phyloP scores from a whole-genome alignment of 805 yeast genomes.

The Tetrapisispora namnaoensis region DNA sequence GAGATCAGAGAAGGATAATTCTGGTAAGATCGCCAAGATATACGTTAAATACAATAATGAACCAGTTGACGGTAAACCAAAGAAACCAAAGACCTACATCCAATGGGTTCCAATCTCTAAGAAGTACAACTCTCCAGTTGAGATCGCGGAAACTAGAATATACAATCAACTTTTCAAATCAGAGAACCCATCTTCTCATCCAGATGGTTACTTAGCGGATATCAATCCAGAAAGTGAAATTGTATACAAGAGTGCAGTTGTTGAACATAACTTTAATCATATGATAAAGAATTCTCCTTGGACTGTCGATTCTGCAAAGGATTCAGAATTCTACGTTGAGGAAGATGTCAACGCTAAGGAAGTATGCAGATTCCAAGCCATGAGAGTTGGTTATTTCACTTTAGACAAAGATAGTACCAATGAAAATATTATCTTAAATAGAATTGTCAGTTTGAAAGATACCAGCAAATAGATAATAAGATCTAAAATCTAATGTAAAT shows the following conservation, averaged over 20 bases:
- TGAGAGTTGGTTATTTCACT: constrained; percentile 93
- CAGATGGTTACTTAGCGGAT: constrained; percentile 81
- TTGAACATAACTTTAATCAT: constrained; percentile 70
- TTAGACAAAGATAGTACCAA: constrained; percentile 66
- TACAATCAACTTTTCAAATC: constrained; percentile 82
- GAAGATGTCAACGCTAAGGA: constrained; percentile 59
- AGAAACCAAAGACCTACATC: constrained; percentile 89
- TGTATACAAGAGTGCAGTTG: constrained; percentile 50
- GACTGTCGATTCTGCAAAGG: constrained; percentile 47
- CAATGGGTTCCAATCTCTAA: constrained; percentile 86
- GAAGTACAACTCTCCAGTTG: constrained; percentile 52
- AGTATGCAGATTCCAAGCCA: constrained; percentile 93
- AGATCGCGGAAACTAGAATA: constrained; percentile 67
- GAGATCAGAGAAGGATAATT: constrained; percentile 44
- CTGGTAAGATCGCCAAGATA: constrained; percentile 59
- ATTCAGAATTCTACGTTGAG: constrained; percentile 55
- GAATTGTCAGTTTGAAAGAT: constrained; percentile 90
- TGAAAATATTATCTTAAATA: constrained; percentile 62
- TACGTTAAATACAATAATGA: constrained; percentile 74
- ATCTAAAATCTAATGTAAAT: background rate
- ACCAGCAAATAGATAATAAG: constrained; percentile 33
- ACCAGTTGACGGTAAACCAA: constrained; percentile 33
- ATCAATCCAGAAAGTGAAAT: constrained; percentile 73
- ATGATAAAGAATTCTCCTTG: constrained; percentile 67
- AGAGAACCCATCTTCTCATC: constrained; percentile 83